These are phyloP conservation scores for Irpex rosettiformis DNA, from an alignment of 1,284 basidiomycete genomes.

Conservation along the genomic window DNA sequence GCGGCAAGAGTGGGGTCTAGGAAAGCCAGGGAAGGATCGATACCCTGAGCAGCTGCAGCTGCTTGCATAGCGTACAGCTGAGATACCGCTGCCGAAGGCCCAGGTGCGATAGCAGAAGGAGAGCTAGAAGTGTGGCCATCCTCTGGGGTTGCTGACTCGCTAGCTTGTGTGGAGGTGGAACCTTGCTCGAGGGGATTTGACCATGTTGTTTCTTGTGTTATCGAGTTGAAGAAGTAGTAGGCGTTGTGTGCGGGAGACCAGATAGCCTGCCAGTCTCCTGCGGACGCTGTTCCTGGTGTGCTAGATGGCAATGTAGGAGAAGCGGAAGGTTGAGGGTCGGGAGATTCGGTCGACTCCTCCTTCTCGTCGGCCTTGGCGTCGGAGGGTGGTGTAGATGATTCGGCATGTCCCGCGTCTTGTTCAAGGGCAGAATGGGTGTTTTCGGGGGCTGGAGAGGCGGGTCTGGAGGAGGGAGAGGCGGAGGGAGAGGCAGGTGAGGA, in stretches of 20 bases:
- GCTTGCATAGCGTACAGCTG: conserved; percentile 48
- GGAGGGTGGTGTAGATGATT: background rate
- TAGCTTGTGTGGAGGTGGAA: background rate
- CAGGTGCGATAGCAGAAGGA: conserved; percentile 21
- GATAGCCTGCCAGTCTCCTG: conserved; percentile 78
- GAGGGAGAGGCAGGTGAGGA: conserved; percentile 13
- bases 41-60: conserved; percentile 71
- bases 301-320: conserved; percentile 10
- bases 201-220: conserved; percentile 86
- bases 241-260: conserved; percentile 79
- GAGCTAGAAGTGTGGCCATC: conserved; percentile 17
- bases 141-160: background rate
- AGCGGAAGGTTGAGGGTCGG: conserved; percentile 9
- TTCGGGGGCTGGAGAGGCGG: conserved; percentile 16
- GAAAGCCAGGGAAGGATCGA: conserved; percentile 81
- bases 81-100: conserved; percentile 22
- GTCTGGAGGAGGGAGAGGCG: conserved; percentile 16
- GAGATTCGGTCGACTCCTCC: conserved; percentile 6
- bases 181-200: conserved; percentile 67
- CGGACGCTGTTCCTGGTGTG: conserved; percentile 10
- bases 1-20: conserved; percentile 72
- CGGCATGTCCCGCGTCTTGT: conserved; percentile 2
- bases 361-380: conserved; percentile 6
- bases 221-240: conserved; percentile 86
- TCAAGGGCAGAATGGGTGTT: conserved; percentile 10